A percentile compares a stretch with the other conserved stretches of the same genome.
These are phyloP conservation scores for Cryptococcus sp. DNA, from an alignment of 1,284 basidiomycete species.

Conservation along the genomic window DNA sequence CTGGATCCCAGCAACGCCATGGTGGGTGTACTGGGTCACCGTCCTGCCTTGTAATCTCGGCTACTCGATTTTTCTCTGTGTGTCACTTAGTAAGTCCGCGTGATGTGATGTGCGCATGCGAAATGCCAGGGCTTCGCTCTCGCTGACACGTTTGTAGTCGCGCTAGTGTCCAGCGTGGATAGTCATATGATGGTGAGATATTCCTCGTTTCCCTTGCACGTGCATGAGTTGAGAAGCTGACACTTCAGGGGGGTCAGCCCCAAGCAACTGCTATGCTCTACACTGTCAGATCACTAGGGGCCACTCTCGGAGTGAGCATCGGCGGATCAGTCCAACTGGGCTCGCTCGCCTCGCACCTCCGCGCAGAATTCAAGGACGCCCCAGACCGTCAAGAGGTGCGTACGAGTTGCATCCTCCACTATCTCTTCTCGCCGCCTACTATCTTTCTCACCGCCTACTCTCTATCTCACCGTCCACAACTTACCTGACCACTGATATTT, in stretches of 20 bases:
- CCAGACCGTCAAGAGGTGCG: slow-evolving; percentile 26
- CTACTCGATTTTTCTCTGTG: slow-evolving; percentile 49
- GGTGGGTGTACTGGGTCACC: slow-evolving; percentile 47
- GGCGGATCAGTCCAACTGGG: slow-evolving; percentile 50
- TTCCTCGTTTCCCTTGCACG: neutral
- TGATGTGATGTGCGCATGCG: neutral
- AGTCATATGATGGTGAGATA: slow-evolving; percentile 41
- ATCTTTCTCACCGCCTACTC: neutral
- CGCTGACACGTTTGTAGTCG: slow-evolving; percentile 28
- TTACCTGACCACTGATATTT: neutral
- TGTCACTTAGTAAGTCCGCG: slow-evolving; percentile 37
- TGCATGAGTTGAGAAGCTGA: neutral
- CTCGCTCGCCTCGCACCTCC: slow-evolving; percentile 30
- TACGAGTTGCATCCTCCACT: neutral
- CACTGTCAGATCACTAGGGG: slow-evolving; percentile 49
- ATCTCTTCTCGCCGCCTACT: neutral
- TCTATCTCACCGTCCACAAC: neutral
- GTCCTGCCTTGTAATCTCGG: slow-evolving; percentile 49
- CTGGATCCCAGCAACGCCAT: slow-evolving; percentile 42
- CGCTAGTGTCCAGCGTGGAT: slow-evolving; percentile 47
- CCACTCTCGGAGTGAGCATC: slow-evolving; percentile 47
- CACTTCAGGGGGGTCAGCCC: slow-evolving; percentile 32
- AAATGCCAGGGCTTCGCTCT: neutral
- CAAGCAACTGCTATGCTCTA: slow-evolving; percentile 53
- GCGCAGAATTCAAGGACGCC: slow-evolving; percentile 13